Percentiles rank a stretch among this genome's conserved stretches.
Conservation (phyloP, 305 asterid species). For the Fraxinus sp. region DNA sequence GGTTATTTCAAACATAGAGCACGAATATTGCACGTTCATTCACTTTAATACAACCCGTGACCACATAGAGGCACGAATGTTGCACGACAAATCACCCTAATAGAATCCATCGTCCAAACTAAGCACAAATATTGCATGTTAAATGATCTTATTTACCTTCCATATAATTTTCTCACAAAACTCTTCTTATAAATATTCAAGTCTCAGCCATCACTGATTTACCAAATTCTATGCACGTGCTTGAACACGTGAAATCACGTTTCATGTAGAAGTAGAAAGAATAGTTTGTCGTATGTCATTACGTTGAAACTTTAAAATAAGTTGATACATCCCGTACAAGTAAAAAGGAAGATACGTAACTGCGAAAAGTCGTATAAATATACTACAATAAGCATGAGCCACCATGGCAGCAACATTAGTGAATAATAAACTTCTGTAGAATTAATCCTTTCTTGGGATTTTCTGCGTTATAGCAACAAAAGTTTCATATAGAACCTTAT, state of each 20-base stretch:
- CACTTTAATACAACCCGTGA: not conserved
- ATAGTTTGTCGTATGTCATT: not conserved
- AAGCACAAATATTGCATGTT: not conserved
- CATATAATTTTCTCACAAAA: not conserved
- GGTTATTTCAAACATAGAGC: not conserved
- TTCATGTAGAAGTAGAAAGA: not conserved
- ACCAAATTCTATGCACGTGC: not conserved
- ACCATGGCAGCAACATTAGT: not conserved
- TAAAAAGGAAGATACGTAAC: not conserved
- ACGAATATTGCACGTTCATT: not conserved
- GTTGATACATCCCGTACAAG: not conserved
- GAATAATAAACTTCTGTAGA: not conserved
- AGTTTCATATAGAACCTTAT: not conserved
- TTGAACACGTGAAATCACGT: not conserved
- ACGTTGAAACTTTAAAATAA: not conserved
- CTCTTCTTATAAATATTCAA: not conserved
- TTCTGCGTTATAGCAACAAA: not conserved
- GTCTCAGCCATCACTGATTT: not conserved
- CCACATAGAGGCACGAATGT: not conserved
- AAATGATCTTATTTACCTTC: not conserved
- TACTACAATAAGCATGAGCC: slow-evolving; percentile 1
- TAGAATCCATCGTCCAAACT: not conserved
- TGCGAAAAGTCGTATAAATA: not conserved
- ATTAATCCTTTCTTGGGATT: not conserved
- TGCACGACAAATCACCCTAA: not conserved